phyloP scores from a whole-genome alignment of 2,329 filamentous ascomycete genomes.

The Epichloe gansuensis region DNA sequence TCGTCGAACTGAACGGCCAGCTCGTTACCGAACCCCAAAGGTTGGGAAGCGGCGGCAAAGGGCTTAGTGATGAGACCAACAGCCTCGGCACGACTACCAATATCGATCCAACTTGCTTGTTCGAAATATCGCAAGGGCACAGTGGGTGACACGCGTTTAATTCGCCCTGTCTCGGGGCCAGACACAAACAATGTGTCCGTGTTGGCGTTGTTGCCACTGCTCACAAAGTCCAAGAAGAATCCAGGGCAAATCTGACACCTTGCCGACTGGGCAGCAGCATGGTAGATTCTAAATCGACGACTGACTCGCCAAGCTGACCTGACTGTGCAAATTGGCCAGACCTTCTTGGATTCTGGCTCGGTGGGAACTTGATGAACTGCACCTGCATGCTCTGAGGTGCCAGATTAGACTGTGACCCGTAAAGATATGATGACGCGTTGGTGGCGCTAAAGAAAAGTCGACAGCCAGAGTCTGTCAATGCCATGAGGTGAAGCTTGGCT shows the following conservation, averaged over 20 bases:
- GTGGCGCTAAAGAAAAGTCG: slow-evolving; percentile 88
- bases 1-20: slow-evolving; percentile 91
- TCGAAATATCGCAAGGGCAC: slow-evolving; percentile 57
- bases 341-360: slow-evolving; percentile 27
- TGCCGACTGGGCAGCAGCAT: slow-evolving; percentile 37
- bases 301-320: slow-evolving; percentile 21
- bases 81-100: slow-evolving; percentile 63
- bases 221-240: slow-evolving; percentile 79
- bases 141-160: slow-evolving; percentile 46
- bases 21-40: slow-evolving; percentile 84
- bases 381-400: slow-evolving; percentile 93
- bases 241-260: slow-evolving; percentile 62
- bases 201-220: slow-evolving; percentile 47
- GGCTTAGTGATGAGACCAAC: slow-evolving; percentile 65
- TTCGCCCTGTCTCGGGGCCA: slow-evolving; percentile 77
- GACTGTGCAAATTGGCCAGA: slow-evolving; percentile 14
- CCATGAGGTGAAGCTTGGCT: slow-evolving; percentile 76
- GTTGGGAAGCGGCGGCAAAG: slow-evolving; percentile 55
- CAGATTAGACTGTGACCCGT: slow-evolving; percentile 45
- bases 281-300: slow-evolving; percentile 36
- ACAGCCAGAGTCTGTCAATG: slow-evolving; percentile 80
- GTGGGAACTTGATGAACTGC: slow-evolving; percentile 93
- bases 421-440: slow-evolving; percentile 56
- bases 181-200: slow-evolving; percentile 69
- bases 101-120: slow-evolving; percentile 64